These are phyloP conservation scores for Gremmenia infestans DNA, from an alignment of 2,329 filamentous ascomycete genomes.

Conservation along the genomic window DNA sequence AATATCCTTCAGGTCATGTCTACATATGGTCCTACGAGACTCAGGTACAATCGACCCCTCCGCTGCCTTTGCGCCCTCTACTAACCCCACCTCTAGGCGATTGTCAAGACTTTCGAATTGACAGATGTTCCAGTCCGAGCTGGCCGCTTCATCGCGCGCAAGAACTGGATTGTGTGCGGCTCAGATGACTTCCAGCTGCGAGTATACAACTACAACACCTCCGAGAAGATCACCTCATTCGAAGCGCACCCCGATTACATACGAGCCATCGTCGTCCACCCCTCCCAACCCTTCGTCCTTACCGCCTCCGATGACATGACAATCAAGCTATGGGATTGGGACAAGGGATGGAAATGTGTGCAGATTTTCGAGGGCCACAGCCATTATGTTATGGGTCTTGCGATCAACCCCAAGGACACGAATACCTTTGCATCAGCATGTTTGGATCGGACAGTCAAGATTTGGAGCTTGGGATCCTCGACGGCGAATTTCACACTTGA, in stretches of 20 bases:
- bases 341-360: constrained; percentile 92
- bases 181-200: constrained; percentile 85
- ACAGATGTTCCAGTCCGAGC: constrained; percentile 97
- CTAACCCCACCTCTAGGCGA: constrained; percentile 48
- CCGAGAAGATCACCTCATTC: constrained; percentile 95
- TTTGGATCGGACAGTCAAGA: constrained; percentile 94
- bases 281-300: constrained; percentile 89
- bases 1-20: constrained; percentile 68
- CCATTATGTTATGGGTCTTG: constrained; percentile 94
- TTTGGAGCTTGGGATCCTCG: constrained; percentile 93
- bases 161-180: constrained; percentile 98
- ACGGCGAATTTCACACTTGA: constrained; percentile 95
- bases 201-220: constrained; percentile 99
- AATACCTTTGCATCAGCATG: constrained; percentile 92
- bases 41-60: constrained; percentile 45
- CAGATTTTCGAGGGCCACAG: constrained; percentile 95
- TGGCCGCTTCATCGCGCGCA: constrained; percentile 91
- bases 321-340: constrained; percentile 99
- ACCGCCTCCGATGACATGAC: constrained; percentile 98
- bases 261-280: constrained; percentile 91
- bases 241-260: constrained; percentile 99
- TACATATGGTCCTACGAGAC: constrained; percentile 99
- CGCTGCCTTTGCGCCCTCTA: background rate
- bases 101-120: constrained; percentile 98
- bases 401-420: constrained; percentile 96